Percentiles rank a stretch among this genome's conserved stretches.
Conservation (phyloP, 768 basidiomycete genomes). For the Leccinum subgranulosum region DNA sequence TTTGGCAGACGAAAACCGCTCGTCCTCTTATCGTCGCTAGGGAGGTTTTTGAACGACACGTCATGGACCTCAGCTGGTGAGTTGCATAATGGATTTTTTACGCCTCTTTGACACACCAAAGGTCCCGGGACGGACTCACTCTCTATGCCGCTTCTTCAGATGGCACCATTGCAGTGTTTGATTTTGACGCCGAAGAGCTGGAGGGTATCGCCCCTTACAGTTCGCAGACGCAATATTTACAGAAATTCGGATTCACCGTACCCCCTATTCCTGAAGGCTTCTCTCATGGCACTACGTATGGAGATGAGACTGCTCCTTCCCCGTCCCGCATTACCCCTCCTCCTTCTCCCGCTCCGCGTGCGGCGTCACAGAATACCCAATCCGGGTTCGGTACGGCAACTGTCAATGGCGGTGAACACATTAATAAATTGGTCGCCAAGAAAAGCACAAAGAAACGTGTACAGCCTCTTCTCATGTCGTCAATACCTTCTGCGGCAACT, state of each 20-base stretch:
- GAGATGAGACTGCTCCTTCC: slow-evolving; percentile 20
- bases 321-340: slow-evolving; percentile 43
- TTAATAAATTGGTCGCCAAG: slow-evolving; percentile 75
- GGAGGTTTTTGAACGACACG: slow-evolving; percentile 91
- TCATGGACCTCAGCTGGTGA: slow-evolving; percentile 95
- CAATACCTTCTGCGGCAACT: slow-evolving; percentile 36
- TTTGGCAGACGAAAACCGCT: slow-evolving; percentile 94
- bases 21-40: slow-evolving; percentile 90
- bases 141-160: slow-evolving; percentile 96
- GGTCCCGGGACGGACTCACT: slow-evolving; percentile 90
- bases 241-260: slow-evolving; percentile 72
- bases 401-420: slow-evolving; percentile 50
- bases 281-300: slow-evolving; percentile 46
- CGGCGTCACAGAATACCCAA: slow-evolving; percentile 32
- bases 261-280: slow-evolving; percentile 70
- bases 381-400: slow-evolving; percentile 40
- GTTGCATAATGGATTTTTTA: slow-evolving; percentile 19
- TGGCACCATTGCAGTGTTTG: slow-evolving; percentile 87
- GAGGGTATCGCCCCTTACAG: slow-evolving; percentile 75
- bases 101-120: slow-evolving; percentile 30
- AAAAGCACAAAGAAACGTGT: slow-evolving; percentile 67
- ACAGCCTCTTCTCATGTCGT: slow-evolving; percentile 41
- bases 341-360: slow-evolving; percentile 41
- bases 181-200: slow-evolving; percentile 75
- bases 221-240: slow-evolving; percentile 75